Percentiles rank a stretch among this genome's conserved stretches.
Evolutionary conservation across 371 early-diverging fungal genomes (phyloP).

Genomic region (Dinochytrium kinnereticum): DNA sequence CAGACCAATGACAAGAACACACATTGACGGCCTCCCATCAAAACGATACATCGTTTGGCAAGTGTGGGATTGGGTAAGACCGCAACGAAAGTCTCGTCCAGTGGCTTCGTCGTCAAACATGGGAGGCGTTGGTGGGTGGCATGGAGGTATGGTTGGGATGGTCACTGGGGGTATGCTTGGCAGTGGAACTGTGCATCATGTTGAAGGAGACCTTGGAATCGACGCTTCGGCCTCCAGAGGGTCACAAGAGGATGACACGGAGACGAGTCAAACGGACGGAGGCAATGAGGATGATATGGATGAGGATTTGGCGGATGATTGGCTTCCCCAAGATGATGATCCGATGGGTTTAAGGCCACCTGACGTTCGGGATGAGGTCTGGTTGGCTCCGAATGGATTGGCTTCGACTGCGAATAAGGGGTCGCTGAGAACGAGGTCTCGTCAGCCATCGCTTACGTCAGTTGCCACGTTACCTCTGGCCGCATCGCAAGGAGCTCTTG

Average conservation of each 20-base stretch:
- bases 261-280: background rate
- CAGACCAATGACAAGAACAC: background rate
- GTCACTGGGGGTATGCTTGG: background rate
- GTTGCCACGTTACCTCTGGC: too few species aligned
- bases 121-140: slow-evolving; percentile 1
- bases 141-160: background rate
- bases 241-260: background rate
- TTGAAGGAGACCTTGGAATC: background rate
- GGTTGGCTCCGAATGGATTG: slow-evolving; percentile 12
- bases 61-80: slow-evolving; percentile 14
- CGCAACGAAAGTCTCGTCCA: background rate
- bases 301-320: background rate
- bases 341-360: slow-evolving; percentile 9
- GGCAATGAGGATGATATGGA: slow-evolving; percentile 4
- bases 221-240: background rate
- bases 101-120: background rate
- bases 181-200: background rate
- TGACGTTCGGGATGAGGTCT: slow-evolving; percentile 1
- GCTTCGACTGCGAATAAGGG: background rate
- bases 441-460: background rate
- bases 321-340: slow-evolving; percentile 15
- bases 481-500: slow-evolving; percentile 1
- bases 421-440: background rate
- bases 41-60: slow-evolving; percentile 8
- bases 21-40: background rate